Conservation (phyloP, 1,284 basidiomycete species). For the Tylopilus orsonianus region DNA sequence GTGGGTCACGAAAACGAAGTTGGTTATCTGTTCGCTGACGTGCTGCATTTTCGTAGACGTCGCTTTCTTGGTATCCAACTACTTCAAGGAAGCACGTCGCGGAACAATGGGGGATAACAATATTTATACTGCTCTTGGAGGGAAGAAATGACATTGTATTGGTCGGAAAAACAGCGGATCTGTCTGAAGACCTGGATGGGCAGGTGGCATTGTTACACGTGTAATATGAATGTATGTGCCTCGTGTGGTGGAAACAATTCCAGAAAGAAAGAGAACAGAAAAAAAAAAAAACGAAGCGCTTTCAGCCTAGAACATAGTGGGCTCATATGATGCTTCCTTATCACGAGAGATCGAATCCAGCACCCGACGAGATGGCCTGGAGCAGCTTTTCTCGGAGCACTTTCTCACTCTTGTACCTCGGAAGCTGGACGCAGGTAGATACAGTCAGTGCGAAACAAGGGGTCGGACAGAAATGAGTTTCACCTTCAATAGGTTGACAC, state of each 20-base stretch:
- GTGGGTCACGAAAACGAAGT: slow-evolving; percentile 40
- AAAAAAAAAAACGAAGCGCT: too few relatives aligned
- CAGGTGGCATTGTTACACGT: slow-evolving; percentile 10
- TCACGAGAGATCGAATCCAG: slow-evolving; percentile 88
- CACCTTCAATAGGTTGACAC: slow-evolving; percentile 86
- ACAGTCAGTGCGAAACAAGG: not conserved
- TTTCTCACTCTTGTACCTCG: slow-evolving; percentile 62
- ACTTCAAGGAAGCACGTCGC: slow-evolving; percentile 66
- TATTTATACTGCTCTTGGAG: slow-evolving; percentile 34
- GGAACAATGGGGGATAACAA: slow-evolving; percentile 31
- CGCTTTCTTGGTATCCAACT: slow-evolving; percentile 76
- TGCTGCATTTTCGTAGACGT: slow-evolving; percentile 49
- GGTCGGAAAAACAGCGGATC: not conserved
- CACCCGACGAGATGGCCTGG: slow-evolving; percentile 81
- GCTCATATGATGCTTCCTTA: not conserved
- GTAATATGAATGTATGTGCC: not conserved
- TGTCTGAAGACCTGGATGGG: slow-evolving; percentile 4
- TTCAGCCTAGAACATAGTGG: not conserved
- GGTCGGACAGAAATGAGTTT: not conserved
- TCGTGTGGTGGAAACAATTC: not conserved
- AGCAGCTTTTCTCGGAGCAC: slow-evolving; percentile 76
- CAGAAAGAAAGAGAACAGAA: not conserved
- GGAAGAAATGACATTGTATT: slow-evolving; percentile 16
- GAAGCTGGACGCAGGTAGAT: slow-evolving; percentile 48
- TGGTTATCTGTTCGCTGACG: not conserved